A percentile compares a stretch with the other conserved stretches of the same genome.
phyloP scores from a whole-genome alignment of 192 early-diverging fungal genomes.

The Podila minutissima region DNA sequence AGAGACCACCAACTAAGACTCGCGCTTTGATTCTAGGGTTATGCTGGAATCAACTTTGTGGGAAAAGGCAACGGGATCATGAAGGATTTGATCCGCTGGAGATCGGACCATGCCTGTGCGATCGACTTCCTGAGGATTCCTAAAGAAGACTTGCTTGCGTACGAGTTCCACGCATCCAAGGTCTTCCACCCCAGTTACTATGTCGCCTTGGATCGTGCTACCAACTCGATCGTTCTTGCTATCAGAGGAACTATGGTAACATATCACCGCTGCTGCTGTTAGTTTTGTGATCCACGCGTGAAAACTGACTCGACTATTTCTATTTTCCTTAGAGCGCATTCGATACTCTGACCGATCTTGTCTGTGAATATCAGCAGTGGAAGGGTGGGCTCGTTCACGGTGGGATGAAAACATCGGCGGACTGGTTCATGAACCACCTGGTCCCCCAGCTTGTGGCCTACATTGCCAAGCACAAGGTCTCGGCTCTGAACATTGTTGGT shows the following conservation, averaged over 20 bases:
- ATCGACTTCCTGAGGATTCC: conserved; percentile 70
- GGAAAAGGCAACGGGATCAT: conserved; percentile 73
- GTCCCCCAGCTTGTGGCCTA: conserved; percentile 72
- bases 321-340: conserved; percentile 62
- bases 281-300: background rate
- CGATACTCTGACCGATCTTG: conserved; percentile 80
- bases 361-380: conserved; percentile 82
- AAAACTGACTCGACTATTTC: background rate
- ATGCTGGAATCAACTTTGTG: conserved; percentile 77
- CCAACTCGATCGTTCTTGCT: conserved; percentile 70
- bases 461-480: conserved; percentile 58
- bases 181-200: conserved; percentile 79
- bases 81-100: conserved; percentile 69
- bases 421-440: conserved; percentile 75
- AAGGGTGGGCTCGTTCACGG: conserved; percentile 80
- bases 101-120: conserved; percentile 73
- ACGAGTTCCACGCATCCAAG: conserved; percentile 71
- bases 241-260: conserved; percentile 77
- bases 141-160: conserved; percentile 70
- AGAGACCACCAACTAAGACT: too few species aligned
- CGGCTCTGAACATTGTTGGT: conserved; percentile 72
- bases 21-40: conserved; percentile 51
- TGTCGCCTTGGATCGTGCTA: conserved; percentile 69
- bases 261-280: too few species aligned
- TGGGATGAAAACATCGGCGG: conserved; percentile 78